Percentiles rank a stretch among this genome's conserved stretches.
Evolutionary conservation across 306 rosid genomes (phyloP).

Genomic region (Mucuna pruriens): DNA sequence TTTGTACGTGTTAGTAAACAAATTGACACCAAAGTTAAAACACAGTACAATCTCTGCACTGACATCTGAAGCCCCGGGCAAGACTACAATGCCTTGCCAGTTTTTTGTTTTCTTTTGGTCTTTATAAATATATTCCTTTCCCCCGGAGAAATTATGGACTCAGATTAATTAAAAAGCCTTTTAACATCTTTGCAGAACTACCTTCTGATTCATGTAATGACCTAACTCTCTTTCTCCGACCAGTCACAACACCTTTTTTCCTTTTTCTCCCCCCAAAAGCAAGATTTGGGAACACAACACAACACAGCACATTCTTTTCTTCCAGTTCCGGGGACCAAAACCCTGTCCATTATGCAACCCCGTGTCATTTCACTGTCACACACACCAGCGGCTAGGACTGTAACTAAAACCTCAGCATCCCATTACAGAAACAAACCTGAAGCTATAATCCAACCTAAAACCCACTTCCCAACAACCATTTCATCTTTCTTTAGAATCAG

Average conservation of each 20-base stretch:
- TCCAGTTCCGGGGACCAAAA: slow-evolving; percentile 29
- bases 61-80: not conserved
- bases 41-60: not conserved
- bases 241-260: not conserved
- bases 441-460: slow-evolving; percentile 35
- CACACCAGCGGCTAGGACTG: slow-evolving; percentile 1
- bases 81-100: not conserved
- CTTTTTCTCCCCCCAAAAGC: slow-evolving; percentile 26
- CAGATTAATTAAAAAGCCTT: not conserved
- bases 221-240: not conserved
- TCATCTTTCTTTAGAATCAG: slow-evolving; percentile 63
- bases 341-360: slow-evolving; percentile 17
- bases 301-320: too few relatives aligned
- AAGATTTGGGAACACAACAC: slow-evolving; percentile 33
- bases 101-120: not conserved
- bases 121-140: not conserved
- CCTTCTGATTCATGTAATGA: not conserved
- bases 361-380: slow-evolving; percentile 53
- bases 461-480: slow-evolving; percentile 49
- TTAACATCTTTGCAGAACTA: not conserved
- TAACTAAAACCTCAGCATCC: slow-evolving; percentile 36
- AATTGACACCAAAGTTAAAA: not conserved
- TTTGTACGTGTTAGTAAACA: not conserved
- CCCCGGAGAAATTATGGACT: not conserved
- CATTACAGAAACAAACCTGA: slow-evolving; percentile 30